A percentile compares a stretch with the other conserved stretches of the same genome.
These are phyloP conservation scores for Jaapia argillacea DNA, from an alignment of 768 basidiomycete genomes.

Conservation along the genomic window DNA sequence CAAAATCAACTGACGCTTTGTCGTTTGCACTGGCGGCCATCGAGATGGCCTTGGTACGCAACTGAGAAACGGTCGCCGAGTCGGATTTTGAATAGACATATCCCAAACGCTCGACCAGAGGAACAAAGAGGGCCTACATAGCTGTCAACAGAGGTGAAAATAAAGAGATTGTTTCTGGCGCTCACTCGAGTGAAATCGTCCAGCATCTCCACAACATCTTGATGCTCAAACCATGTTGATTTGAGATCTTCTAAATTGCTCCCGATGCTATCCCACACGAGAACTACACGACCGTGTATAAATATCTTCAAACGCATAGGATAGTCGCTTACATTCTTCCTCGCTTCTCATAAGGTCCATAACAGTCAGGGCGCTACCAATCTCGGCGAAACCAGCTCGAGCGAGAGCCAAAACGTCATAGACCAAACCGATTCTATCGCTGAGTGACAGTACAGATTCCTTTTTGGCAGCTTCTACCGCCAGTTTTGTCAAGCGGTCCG, in stretches of 20 bases:
- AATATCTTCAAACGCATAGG: neutral
- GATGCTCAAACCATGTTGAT: conserved; percentile 80
- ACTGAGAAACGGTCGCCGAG: conserved; percentile 50
- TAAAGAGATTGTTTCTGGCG: no score
- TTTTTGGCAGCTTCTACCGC: conserved; percentile 68
- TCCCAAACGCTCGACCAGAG: conserved; percentile 70
- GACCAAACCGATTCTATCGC: conserved; percentile 85
- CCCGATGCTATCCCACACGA: conserved; percentile 72
- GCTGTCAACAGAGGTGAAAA: no score
- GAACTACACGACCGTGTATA: conserved; percentile 33
- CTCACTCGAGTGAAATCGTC: conserved; percentile 52
- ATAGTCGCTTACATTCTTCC: conserved; percentile 65
- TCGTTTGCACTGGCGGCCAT: conserved; percentile 31
- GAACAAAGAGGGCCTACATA: conserved; percentile 51
- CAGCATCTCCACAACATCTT: conserved; percentile 38
- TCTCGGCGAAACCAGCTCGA: conserved; percentile 66
- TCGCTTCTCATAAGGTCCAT: conserved; percentile 63
- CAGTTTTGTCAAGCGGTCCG: conserved; percentile 68
- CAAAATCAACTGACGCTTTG: no score
- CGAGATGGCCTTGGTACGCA: conserved; percentile 66
- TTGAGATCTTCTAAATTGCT: conserved; percentile 42
- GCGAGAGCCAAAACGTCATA: conserved; percentile 76
- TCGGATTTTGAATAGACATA: conserved; percentile 66
- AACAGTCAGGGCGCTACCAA: conserved; percentile 70
- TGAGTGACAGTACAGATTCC: conserved; percentile 58